Conservation (phyloP, 345 rosid species). For the sweet orange (Citrus sinensis) region DNA sequence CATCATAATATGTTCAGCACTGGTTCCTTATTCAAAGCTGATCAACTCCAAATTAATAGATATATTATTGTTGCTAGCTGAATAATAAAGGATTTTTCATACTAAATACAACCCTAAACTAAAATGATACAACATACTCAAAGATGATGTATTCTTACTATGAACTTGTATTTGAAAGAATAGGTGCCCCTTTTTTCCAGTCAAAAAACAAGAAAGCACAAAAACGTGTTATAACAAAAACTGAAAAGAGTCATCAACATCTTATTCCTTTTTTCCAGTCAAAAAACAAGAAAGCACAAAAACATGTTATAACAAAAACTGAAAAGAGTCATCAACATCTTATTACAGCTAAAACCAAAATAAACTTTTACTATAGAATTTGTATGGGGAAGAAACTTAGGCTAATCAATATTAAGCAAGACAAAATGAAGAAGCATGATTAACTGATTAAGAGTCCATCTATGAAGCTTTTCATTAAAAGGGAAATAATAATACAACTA, state of each 20-base stretch:
- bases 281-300: neutral
- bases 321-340: neutral
- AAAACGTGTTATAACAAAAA: neutral
- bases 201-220: neutral
- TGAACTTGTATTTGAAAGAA: neutral
- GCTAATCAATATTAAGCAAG: neutral
- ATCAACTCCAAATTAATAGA: neutral
- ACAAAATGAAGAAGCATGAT: conserved; percentile 2
- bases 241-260: neutral
- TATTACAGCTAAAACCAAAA: neutral
- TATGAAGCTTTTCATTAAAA: neutral
- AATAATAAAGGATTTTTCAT: neutral
- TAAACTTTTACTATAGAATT: neutral
- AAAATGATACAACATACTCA: neutral
- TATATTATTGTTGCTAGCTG: neutral
- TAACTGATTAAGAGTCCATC: neutral
- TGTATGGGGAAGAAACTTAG: neutral
- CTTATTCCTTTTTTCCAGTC: neutral
- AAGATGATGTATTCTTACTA: neutral
- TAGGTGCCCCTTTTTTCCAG: neutral
- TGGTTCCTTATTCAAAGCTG: neutral
- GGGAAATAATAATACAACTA: neutral
- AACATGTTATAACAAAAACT: neutral
- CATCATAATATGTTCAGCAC: neutral
- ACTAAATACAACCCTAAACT: neutral